Evolutionary conservation across 345 rosid species (phyloP), one percentile per base, ranked within the genome.

Genomic region (Eucalyptus tenuipes): DNA sequence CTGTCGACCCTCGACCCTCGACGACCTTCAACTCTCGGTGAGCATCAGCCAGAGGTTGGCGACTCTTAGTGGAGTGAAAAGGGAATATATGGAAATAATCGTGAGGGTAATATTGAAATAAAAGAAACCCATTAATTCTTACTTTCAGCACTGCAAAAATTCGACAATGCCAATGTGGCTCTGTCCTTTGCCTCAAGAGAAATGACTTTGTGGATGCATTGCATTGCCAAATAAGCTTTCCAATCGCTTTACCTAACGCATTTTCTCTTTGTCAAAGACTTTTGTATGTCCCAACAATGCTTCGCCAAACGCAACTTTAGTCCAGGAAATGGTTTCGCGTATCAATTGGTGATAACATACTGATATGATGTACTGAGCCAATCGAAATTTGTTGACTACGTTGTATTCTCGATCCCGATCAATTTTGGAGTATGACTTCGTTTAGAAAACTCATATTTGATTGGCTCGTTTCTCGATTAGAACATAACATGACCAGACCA

Each of bases 311-410:
- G 2, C 40, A n/a, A 4, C 22, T 66, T 66, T 33, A 16, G 42
- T 8, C 7, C 2, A 1, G 8, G 1, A 31, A 68, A 68, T 68
- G 12, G 42, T 33, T 68, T 68, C 13, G 9, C 1, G 13, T 16
- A 68, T 33, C 12, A 31, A 68, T 68, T 33, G 8, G 37, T 33
- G 10, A 64, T 64, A 1, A 8, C 75, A n/a, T 14, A 0, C 5
- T 0, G 18, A 2, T 14, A 29, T 6, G 37, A 64, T 3, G 17
- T 64, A 29, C 0, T 4, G 10, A n/a, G 37, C 1, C 66, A 11
- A 59, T 59, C 0, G 16, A 25, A 59, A 6, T 6, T 1, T n/a
- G 71, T 29, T n/a, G 33, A 64, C 10, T n/a, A 14, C 1, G 3
- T 13, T 7, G 33, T 14, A 64, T 14, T 64, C 10, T 64, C 3